Evolutionary conservation across 148 eudicot species (phyloP).

Genomic region (Rhododendron ovatum): DNA sequence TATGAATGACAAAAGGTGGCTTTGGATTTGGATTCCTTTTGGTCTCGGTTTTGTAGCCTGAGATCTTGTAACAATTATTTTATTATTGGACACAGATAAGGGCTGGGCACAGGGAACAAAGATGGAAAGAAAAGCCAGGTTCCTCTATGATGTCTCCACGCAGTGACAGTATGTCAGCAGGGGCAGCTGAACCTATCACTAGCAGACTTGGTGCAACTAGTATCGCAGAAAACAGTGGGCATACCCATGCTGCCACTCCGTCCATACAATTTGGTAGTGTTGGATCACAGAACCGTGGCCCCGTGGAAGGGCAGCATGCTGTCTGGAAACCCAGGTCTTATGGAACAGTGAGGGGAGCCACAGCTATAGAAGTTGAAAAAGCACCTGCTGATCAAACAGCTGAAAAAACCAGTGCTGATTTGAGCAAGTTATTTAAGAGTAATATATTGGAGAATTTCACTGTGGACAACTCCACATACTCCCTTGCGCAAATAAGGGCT

Average conservation of each 20-base stretch:
- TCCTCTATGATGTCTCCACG: slow-evolving; percentile 30
- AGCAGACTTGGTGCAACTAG: slow-evolving; percentile 20
- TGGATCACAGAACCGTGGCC: slow-evolving; percentile 25
- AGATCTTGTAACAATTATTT: slow-evolving; percentile 1
- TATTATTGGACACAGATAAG: slow-evolving; percentile 31
- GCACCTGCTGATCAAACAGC: slow-evolving; percentile 22
- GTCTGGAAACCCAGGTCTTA: slow-evolving; percentile 61
- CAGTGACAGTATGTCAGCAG: slow-evolving; percentile 15
- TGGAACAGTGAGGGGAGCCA: slow-evolving; percentile 40
- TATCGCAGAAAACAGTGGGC: slow-evolving; percentile 32
- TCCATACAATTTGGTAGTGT: slow-evolving; percentile 28
- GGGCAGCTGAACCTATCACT: slow-evolving; percentile 22
- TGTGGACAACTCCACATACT: slow-evolving; percentile 69
- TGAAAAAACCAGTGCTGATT: slow-evolving; percentile 21
- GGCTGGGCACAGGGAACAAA: slow-evolving; percentile 31
- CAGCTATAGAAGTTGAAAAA: slow-evolving; percentile 23
- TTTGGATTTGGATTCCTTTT: background rate
- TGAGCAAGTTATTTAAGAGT: slow-evolving; percentile 33
- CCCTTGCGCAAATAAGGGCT: slow-evolving; percentile 80
- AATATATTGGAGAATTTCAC: slow-evolving; percentile 60
- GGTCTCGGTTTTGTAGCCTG: background rate
- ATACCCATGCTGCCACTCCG: slow-evolving; percentile 17
- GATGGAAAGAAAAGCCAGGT: slow-evolving; percentile 51
- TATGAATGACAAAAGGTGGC: background rate
- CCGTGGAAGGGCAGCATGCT: slow-evolving; percentile 33